Percentiles rank a stretch among this genome's conserved stretches.
Evolutionary conservation across 345 rosid genomes (phyloP).

Genomic region (Alliaria petiolata): DNA sequence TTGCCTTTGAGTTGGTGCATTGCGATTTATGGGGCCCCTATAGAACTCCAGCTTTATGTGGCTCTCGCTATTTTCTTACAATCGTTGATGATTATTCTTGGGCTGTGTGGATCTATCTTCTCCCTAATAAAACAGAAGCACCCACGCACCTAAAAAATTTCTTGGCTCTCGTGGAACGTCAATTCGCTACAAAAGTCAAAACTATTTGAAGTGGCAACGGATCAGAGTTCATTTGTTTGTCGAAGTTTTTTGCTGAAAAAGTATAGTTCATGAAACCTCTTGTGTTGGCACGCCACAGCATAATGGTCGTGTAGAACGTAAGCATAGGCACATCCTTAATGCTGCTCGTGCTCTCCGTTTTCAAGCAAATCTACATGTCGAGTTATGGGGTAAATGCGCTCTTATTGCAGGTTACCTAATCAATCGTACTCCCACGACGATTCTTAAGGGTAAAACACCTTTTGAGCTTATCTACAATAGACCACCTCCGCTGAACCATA

Average conservation of each 20-base stretch:
- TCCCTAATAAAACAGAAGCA: background rate
- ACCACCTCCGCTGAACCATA: background rate
- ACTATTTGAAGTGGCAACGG: background rate
- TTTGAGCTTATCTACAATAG: background rate
- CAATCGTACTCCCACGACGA: fast-evolving
- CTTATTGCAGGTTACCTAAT: background rate
- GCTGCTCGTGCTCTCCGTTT: background rate
- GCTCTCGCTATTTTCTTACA: too few relatives aligned
- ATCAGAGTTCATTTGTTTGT: background rate
- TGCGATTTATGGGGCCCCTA: too few relatives aligned
- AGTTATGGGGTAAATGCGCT: background rate
- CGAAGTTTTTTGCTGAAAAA: background rate
- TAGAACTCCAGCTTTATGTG: too few relatives aligned
- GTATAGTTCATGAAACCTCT: background rate
- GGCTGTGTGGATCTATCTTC: background rate
- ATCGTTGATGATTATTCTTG: background rate
- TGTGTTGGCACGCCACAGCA: background rate
- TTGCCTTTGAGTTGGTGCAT: too few relatives aligned
- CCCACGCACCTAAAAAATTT: background rate
- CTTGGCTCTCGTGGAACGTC: background rate
- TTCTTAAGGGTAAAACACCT: background rate
- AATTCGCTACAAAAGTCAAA: background rate
- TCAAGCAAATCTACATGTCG: background rate
- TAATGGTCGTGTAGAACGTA: background rate
- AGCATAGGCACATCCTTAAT: background rate